A percentile compares a stretch with the other conserved stretches of the same genome.
These are phyloP conservation scores for Aurantiochytrium sp. DNA, from an alignment of 108 stramenopile species.

Conservation along the genomic window DNA sequence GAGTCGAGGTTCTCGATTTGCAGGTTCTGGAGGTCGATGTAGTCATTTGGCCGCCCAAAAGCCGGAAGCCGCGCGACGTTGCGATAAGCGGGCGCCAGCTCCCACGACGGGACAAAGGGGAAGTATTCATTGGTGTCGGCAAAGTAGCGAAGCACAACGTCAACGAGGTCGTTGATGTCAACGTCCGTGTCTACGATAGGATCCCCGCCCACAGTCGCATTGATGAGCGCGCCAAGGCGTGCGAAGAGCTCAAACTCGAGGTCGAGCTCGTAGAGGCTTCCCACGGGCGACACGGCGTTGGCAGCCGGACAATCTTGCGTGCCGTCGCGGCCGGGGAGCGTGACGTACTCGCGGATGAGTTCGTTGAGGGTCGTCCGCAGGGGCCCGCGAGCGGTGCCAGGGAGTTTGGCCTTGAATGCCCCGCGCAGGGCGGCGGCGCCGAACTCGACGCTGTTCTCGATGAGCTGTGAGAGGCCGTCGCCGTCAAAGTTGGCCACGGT, in stretches of 20 bases:
- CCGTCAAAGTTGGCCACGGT: background rate
- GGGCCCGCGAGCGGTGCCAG: background rate
- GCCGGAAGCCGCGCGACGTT: background rate
- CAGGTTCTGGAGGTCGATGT: background rate
- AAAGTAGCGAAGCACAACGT: background rate
- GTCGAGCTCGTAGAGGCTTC: background rate
- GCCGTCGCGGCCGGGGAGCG: background rate
- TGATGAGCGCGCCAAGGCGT: background rate
- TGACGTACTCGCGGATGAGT: background rate
- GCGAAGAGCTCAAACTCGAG: background rate
- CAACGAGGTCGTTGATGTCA: conserved; percentile 8
- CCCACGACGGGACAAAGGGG: background rate
- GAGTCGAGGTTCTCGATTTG: background rate
- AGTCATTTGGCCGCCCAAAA: background rate
- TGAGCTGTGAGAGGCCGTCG: background rate
- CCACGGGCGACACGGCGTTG: background rate
- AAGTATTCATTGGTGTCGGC: background rate
- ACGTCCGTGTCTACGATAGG: background rate
- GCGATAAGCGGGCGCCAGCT: background rate
- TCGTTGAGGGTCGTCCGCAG: background rate
- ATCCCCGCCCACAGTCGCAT: background rate
- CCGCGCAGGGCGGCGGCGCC: background rate
- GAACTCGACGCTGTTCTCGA: background rate
- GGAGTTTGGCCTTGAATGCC: background rate
- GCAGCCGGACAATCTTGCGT: background rate